Evolutionary conservation across 2,329 filamentous ascomycete species (phyloP), one percentile per base, ranked within the genome.

Genomic region (Triangularia verruculosa): DNA sequence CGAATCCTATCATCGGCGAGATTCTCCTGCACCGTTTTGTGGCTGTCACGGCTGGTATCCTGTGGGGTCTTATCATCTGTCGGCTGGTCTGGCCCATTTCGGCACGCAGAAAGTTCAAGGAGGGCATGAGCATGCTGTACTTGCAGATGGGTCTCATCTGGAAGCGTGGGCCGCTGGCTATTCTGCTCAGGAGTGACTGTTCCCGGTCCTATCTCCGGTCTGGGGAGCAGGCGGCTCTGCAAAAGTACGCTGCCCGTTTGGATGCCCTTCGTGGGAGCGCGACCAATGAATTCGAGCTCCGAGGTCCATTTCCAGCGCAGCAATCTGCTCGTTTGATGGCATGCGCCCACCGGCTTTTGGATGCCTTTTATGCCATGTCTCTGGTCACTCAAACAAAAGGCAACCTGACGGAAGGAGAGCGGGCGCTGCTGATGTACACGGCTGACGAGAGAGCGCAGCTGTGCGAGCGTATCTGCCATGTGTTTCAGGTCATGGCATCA

Each of bases 321-420:
- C 83, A 86, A 15, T 93, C 91, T 73, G 85, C 84, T 4, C 85
- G 87, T 34, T 90, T 98, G 63, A 84, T 98, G 73, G 85, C 86
- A 22, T 89, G 89, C 9, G 97, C 93, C 0, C 89, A 89, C 66
- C 88, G 90, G 59, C 91, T 97, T 77, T 86, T 98, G 4, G 93
- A 97, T 76, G 89, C 92, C 39, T 97, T 99, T 75, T 93, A 98
- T 73, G 92, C 93, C 59, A 97, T 99, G 92, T 96, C 94, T 67
- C 86, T 97, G 11, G 89, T 97, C 66, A 93, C 96, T 39, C 84
- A 90, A 72, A 94, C 93, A 72, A 91, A 94, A 64, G 80, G 89
- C 11, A 84, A 85, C 39, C 85, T 92, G 1, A 92, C 88, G 2
- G 85, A 89, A 25, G 93, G 94, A 3, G 94, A 98, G 77, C 87